phyloP scores from a whole-genome alignment of 345 rosid species.

The Eucalyptus erythrocorys region DNA sequence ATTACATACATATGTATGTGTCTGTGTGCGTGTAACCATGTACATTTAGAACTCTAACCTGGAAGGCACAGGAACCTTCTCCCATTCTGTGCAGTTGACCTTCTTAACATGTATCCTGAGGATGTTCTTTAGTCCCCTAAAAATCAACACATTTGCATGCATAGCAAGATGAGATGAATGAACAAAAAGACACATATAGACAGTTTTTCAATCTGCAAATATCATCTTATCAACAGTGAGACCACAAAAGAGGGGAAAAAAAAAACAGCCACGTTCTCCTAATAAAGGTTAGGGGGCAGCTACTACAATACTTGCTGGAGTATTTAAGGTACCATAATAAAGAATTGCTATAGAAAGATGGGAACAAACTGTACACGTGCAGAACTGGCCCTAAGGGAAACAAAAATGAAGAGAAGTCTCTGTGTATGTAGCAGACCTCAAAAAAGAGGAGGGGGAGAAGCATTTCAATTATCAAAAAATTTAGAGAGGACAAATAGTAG shows the following conservation, averaged over 20 bases:
- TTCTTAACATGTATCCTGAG: slow-evolving; percentile 67
- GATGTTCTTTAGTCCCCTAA: slow-evolving; percentile 89
- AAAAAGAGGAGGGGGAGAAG: background rate
- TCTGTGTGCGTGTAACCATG: background rate
- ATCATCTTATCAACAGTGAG: background rate
- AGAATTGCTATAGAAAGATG: background rate
- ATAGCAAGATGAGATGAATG: background rate
- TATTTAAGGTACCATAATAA: background rate
- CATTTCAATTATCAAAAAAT: background rate
- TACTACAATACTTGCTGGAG: background rate
- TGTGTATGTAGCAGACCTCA: background rate
- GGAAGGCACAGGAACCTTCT: slow-evolving; percentile 73
- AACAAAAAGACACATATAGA: background rate
- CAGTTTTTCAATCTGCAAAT: background rate
- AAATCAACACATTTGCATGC: slow-evolving; percentile 1
- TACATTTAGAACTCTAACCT: slow-evolving; percentile 27
- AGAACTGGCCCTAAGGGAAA: background rate
- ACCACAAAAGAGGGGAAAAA: background rate
- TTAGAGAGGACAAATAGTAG: background rate
- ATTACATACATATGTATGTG: background rate
- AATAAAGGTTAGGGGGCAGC: background rate
- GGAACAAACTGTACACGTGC: background rate
- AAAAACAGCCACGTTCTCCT: background rate
- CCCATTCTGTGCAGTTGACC: slow-evolving; percentile 86
- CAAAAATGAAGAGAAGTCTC: background rate